Evolutionary conservation across 2,329 filamentous ascomycete species (phyloP).

Genomic region (Lachnellula cervina): DNA sequence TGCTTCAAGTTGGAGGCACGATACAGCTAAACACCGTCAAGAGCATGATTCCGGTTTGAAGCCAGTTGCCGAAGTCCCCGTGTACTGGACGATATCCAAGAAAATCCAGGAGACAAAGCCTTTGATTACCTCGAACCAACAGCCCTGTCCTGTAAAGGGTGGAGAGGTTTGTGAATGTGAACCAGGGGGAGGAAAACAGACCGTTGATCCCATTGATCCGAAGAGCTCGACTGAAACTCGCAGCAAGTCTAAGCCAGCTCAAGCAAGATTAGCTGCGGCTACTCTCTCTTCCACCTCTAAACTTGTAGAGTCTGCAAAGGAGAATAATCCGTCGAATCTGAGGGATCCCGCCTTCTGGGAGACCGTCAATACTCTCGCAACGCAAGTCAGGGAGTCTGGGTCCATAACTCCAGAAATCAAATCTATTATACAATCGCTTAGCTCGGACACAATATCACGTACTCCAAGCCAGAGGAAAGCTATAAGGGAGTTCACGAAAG

Average conservation of each 20-base stretch:
- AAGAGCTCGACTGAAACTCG: conserved; percentile 1
- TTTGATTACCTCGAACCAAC: background rate
- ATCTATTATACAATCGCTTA: conserved; percentile 16
- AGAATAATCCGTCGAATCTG: background rate
- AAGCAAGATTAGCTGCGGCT: background rate
- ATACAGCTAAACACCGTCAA: conserved; percentile 1
- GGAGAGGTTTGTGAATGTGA: background rate
- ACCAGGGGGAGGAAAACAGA: background rate
- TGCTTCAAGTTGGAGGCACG: conserved; percentile 13
- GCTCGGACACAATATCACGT: conserved; percentile 32
- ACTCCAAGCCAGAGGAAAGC: conserved; percentile 41
- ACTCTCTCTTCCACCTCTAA: background rate
- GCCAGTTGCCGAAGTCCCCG: conserved; percentile 19
- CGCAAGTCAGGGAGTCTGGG: conserved; percentile 1
- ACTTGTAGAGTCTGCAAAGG: background rate
- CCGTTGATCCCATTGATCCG: conserved; percentile 21
- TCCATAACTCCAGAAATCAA: conserved; percentile 8
- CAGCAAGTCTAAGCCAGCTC: background rate
- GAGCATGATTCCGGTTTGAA: conserved; percentile 18
- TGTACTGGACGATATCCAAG: conserved; percentile 15
- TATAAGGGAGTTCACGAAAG: conserved; percentile 38
- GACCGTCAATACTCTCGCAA: conserved; percentile 3
- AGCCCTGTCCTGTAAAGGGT: background rate
- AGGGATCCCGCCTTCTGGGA: background rate
- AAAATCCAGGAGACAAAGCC: background rate